A percentile compares a stretch with the other conserved stretches of the same genome.
These are phyloP conservation scores for Albugo laibachii DNA, from an alignment of 352 stramenopile species.

Conservation along the genomic window DNA sequence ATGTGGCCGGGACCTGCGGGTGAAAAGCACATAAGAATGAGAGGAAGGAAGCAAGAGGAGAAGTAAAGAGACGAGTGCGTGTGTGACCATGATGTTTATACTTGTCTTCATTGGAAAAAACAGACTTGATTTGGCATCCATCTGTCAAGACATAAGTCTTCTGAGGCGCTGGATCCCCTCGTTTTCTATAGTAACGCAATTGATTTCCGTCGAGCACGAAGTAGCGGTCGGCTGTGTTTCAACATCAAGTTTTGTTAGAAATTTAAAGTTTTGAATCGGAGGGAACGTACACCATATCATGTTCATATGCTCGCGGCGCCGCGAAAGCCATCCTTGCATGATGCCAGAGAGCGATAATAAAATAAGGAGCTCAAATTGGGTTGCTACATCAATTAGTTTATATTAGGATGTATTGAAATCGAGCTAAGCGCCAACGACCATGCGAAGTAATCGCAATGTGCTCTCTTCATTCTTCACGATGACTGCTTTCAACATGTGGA, in stretches of 20 bases:
- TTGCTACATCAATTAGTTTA: not conserved
- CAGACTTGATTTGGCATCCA: slow-evolving; percentile 44
- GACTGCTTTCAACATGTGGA: slow-evolving; percentile 79
- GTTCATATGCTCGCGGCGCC: slow-evolving; percentile 80
- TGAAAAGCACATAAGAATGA: not conserved
- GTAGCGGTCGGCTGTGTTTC: slow-evolving; percentile 54
- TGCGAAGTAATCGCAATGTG: slow-evolving; percentile 73
- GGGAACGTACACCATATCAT: slow-evolving; percentile 63
- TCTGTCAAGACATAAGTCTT: slow-evolving; percentile 75
- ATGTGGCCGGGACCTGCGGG: slow-evolving; percentile 44
- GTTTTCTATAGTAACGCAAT: slow-evolving; percentile 72
- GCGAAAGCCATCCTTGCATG: slow-evolving; percentile 78
- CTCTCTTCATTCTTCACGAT: slow-evolving; percentile 87
- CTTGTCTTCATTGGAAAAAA: slow-evolving; percentile 79
- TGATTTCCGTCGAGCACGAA: slow-evolving; percentile 74
- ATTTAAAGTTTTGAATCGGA: not conserved
- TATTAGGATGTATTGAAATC: not conserved
- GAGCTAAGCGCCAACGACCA: slow-evolving; percentile 30
- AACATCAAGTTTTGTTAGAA: not conserved
- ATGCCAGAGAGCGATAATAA: not conserved
- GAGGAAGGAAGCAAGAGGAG: not conserved
- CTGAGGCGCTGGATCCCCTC: slow-evolving; percentile 49
- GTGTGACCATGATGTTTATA: slow-evolving; percentile 51
- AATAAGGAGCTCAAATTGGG: not conserved
- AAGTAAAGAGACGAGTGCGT: not conserved